Base-by-base conservation (phyloP, 805 yeast species). In the Saturnispora zaruensis region DNA sequence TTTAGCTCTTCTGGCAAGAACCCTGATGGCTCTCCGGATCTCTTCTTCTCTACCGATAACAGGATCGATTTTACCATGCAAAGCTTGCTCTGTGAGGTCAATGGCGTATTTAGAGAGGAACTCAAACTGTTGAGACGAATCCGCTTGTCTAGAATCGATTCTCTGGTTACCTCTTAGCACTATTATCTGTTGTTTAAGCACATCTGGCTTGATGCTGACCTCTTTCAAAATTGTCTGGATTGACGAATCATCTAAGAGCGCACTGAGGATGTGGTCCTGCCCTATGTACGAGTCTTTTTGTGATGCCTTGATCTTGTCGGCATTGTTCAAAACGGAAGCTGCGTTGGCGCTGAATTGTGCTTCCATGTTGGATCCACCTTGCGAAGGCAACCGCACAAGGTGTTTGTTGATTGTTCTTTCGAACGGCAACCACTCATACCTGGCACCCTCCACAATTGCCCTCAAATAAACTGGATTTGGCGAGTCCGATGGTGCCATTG, bases 11-110 rank as follows among this genome's bases (percentile, higher is more conserved):
- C 99, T 84, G n/a, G 99, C 90, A 53, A 93, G 75, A 3, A 93
- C 96, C 54, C 98, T 79, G 52, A 93, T 91, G 30, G 96, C 87
- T 57, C 97, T 78, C 70, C 98, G 79, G 57, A 93, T 93, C 71
- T 93, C 99, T 68, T 93, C 99, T 67, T 93, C 99, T 72, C 99
- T 85, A 50, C 99, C 99, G 64, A 93, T 93, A 41, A 93, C 99
- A 3, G 99, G 99, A 68, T 93, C 99, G 52, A 93, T 81, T 65
- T 87, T 88, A 63, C 99, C 99, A 63, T 85, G 82, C 56, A 95
- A 75, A 9, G 99, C 99, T 66, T 80, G 81, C 60, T 87, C 95
- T 1, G 99, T 93, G 74, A 93, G 77, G 66, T 93, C 97, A 57
- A 84, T 78, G 52, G 98, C 96, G 66, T 93, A 93, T 65, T 93